Percentiles rank a stretch among this genome's conserved stretches.
Evolutionary conservation across 768 basidiomycete species (phyloP).

Genomic region (Leucocoprinus birnbaumii): DNA sequence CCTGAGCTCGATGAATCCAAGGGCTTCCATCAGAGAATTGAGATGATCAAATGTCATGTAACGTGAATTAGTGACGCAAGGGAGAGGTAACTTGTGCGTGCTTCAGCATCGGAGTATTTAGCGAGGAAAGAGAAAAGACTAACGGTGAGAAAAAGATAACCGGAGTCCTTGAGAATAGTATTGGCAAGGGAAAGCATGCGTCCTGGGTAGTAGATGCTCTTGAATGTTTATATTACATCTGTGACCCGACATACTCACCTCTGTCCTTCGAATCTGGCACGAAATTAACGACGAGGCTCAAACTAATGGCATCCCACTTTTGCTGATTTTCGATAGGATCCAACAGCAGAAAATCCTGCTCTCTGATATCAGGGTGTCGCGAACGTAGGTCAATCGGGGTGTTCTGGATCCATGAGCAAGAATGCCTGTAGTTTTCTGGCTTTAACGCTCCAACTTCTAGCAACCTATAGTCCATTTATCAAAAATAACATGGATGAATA

Average conservation of each 20-base stretch:
- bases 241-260: conserved; percentile 47
- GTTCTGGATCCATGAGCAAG: conserved; percentile 66
- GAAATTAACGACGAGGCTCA: conserved; percentile 90
- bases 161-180: conserved; percentile 48
- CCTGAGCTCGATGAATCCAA: conserved; percentile 64
- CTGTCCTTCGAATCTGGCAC: conserved; percentile 71
- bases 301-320: conserved; percentile 78
- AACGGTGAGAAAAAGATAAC: conserved; percentile 71
- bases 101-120: neutral
- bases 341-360: conserved; percentile 83
- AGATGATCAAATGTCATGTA: conserved; percentile 69
- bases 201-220: conserved; percentile 37
- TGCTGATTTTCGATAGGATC: conserved; percentile 44
- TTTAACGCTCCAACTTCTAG: conserved; percentile 88
- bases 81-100: conserved; percentile 69
- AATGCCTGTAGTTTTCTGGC: conserved; percentile 75
- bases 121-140: conserved; percentile 18
- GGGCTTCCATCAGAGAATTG: conserved; percentile 46
- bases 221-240: neutral
- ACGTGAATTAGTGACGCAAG: conserved; percentile 84
- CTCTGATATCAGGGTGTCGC: conserved; percentile 74
- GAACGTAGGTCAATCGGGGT: conserved; percentile 84
- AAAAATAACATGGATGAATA: neutral
- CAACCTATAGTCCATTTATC: conserved; percentile 53
- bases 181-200: conserved; percentile 67